A percentile compares a stretch with the other conserved stretches of the same genome.
phyloP scores from a whole-genome alignment of 257 asterid genomes.

The Knoxia roxburghii region DNA sequence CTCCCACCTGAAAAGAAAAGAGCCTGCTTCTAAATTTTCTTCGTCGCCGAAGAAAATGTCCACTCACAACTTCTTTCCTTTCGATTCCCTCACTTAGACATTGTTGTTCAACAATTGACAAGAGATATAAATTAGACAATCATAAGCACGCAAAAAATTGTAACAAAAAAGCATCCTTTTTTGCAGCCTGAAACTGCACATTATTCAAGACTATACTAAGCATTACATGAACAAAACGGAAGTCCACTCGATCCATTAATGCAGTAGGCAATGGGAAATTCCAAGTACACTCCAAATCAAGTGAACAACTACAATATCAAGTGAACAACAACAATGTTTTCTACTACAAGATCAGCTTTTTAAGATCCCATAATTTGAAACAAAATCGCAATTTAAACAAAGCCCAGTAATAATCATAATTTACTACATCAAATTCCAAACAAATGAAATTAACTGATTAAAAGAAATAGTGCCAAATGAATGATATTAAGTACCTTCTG shows the following conservation, averaged over 20 bases:
- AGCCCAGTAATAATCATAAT: neutral
- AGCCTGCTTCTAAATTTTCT: no score
- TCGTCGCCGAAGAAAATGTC: no score
- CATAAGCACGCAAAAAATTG: no score
- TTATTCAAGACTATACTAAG: no score
- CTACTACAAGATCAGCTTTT: neutral
- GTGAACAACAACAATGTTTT: neutral
- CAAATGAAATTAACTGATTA: neutral
- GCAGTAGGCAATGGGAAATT: neutral
- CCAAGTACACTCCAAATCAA: constrained; percentile 2
- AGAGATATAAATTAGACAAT: no score
- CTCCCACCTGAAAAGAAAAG: no score
- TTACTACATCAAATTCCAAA: neutral
- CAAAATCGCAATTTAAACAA: neutral
- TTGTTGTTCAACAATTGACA: no score
- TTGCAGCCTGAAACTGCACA: no score
- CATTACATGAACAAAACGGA: no score
- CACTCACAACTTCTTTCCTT: no score
- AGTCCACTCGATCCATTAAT: neutral
- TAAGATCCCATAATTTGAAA: neutral
- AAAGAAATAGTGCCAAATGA: neutral
- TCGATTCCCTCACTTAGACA: no score
- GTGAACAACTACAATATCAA: constrained; percentile 1
- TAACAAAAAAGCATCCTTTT: no score
- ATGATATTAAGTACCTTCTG: constrained; percentile 56